Base-by-base conservation (phyloP, 2,329 filamentous ascomycete species). In the Pyrenochaeta sp. region DNA sequence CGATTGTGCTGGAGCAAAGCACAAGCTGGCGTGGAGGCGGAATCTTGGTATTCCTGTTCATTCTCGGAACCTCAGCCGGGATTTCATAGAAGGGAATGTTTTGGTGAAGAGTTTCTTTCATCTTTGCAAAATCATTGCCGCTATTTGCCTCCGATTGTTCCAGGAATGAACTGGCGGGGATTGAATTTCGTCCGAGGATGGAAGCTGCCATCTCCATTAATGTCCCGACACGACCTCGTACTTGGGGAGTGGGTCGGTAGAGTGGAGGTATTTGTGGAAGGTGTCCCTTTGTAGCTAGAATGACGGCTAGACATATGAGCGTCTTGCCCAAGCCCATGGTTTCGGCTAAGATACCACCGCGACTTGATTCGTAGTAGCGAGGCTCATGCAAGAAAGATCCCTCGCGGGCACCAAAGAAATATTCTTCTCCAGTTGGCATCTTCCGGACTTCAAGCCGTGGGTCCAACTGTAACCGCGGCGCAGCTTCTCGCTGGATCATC, bases 311-410 rank as follows among this genome's bases (percentile, higher is more conserved):
- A 52, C 88, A 93, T 8, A 96, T 96, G 18, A 96, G 72, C 0
- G 93, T 96, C 74, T 96, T 97, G 0, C 93, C 92, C 32, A 76
- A 74, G 20, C 80, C 80, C 88, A 92, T 92, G 52, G 89, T 86
- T 63, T 94, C 89, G 0, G 88, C 88, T 10, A 91, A 73, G 10
- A 93, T 87, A 3, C 91, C 93, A 22, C 92, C 91, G 44, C 81
- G 79, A 4, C 86, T 81, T 18, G 84, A 80, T 30, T 94, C 90
- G 56, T 93, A 96, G 45, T 82, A 81, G 2, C 81, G 79, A 8
- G 88, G 85, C n/a, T 87, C 81, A 23, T 77, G 77, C 0, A 89
- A 66, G 34, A 90, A 80, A 0, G 77, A 75, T 0, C 83, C 82
- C 11, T 83, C 80, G 30, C 86, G 80, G 4, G 81, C 75, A 49